These are phyloP conservation scores for Cryphonectria parasitica DNA, from an alignment of 2,329 filamentous ascomycete species.

Conservation along the genomic window DNA sequence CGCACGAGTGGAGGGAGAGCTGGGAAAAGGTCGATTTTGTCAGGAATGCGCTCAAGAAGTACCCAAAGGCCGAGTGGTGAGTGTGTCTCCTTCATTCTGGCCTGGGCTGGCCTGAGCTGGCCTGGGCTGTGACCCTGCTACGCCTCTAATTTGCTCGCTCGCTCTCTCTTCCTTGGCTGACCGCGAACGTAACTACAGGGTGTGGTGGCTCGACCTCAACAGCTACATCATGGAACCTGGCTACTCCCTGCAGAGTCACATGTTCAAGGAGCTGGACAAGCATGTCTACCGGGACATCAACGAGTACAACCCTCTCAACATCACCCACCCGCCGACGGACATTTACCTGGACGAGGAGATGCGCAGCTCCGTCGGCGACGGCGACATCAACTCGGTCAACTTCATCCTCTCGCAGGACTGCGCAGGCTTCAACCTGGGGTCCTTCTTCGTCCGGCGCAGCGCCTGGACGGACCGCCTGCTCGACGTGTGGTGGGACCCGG, in stretches of 20 bases:
- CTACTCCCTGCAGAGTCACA: constrained; percentile 85
- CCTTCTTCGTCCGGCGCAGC: constrained; percentile 87
- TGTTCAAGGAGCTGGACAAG: constrained; percentile 78
- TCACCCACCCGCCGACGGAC: constrained; percentile 78
- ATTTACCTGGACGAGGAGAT: constrained; percentile 77
- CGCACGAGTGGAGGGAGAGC: constrained; percentile 98
- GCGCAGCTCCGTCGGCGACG: constrained; percentile 76
- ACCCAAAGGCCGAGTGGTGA: constrained; percentile 95
- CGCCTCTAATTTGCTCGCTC: constrained; percentile 25
- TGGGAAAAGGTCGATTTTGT: constrained; percentile 99
- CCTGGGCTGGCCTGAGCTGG: too few species aligned
- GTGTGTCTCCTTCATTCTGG: constrained; percentile 36
- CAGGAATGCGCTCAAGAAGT: constrained; percentile 85
- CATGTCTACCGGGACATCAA: constrained; percentile 95
- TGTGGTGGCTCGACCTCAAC: constrained; percentile 98
- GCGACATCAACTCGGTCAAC: constrained; percentile 77
- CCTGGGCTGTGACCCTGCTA: too few species aligned
- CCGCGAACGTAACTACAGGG: constrained; percentile 60
- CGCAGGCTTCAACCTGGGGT: constrained; percentile 92
- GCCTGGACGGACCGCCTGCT: constrained; percentile 89
- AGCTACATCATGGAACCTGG: constrained; percentile 97
- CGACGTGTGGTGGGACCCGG: constrained; percentile 98
- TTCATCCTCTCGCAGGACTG: constrained; percentile 92
- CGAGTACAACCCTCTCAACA: constrained; percentile 91
- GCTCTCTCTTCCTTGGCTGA: not conserved